phyloP scores from a whole-genome alignment of 257 asterid genomes.

The Fraxinus cuspidata region DNA sequence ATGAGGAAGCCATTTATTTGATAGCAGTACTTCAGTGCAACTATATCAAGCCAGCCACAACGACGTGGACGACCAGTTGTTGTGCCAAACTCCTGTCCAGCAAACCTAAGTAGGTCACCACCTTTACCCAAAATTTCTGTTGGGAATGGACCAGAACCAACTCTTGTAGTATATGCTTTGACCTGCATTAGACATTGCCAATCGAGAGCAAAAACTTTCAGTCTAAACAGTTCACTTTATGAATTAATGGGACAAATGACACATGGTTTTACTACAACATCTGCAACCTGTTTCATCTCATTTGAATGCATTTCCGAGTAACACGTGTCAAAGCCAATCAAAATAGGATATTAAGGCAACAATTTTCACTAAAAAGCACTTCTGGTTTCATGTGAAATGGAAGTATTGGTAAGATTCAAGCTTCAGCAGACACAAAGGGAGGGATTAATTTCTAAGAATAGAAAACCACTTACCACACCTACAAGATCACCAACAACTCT shows the following conservation, averaged over 20 bases:
- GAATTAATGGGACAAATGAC: neutral
- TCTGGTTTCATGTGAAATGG: neutral
- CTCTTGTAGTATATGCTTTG: conserved; percentile 93
- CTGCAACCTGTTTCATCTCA: neutral
- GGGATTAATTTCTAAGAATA: neutral
- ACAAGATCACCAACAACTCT: conserved; percentile 84
- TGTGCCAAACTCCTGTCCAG: conserved; percentile 98
- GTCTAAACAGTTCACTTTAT: neutral
- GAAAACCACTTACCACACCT: conserved; percentile 77
- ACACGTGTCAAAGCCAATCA: neutral
- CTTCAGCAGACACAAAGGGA: conserved; percentile 2
- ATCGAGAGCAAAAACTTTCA: conserved; percentile 11
- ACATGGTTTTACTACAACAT: too few species aligned
- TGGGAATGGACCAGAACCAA: conserved; percentile 98
- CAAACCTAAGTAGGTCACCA: conserved; percentile 78
- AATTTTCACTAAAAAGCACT: neutral
- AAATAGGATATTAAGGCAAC: neutral
- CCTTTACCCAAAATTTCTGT: conserved; percentile 81
- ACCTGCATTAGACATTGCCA: conserved; percentile 54
- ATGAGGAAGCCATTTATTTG: conserved; percentile 90
- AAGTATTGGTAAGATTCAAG: neutral
- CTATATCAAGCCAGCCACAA: conserved; percentile 98
- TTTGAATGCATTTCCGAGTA: neutral
- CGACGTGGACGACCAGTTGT: conserved; percentile 98
- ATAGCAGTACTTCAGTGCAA: conserved; percentile 76